A percentile compares a stretch with the other conserved stretches of the same genome.
phyloP scores from a whole-genome alignment of 1,139 yeast genomes.

The Suhomyces bribrorum region DNA sequence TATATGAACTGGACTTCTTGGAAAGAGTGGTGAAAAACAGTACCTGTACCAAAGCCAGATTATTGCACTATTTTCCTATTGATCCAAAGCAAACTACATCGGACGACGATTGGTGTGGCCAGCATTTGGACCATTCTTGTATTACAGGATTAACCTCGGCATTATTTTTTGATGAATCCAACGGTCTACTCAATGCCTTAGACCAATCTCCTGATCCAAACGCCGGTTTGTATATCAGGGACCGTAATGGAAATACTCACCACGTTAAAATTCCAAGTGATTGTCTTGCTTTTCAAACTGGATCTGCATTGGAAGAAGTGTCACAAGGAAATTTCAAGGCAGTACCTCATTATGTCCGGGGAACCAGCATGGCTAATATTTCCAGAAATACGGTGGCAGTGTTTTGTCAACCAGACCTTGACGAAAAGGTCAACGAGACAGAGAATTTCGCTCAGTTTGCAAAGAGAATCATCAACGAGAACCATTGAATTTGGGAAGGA shows the following conservation, averaged over 20 bases:
- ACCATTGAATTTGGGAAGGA: too few relatives aligned
- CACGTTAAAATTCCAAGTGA: constrained; percentile 58
- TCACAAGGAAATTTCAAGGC: constrained; percentile 56
- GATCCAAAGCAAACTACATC: constrained; percentile 5
- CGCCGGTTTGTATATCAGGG: constrained; percentile 56
- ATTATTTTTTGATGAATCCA: constrained; percentile 46
- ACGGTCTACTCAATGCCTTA: constrained; percentile 23
- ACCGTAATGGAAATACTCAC: constrained; percentile 46
- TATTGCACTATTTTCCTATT: constrained; percentile 54
- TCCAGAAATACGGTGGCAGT: constrained; percentile 64
- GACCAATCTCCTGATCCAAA: constrained; percentile 43
- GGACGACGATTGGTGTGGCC: constrained; percentile 61
- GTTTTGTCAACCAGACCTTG: constrained; percentile 62
- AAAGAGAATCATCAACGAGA: constrained; percentile 33
- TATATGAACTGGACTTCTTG: constrained; percentile 40
- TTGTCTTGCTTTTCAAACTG: constrained; percentile 65
- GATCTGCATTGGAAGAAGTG: constrained; percentile 58
- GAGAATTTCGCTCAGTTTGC: constrained; percentile 56
- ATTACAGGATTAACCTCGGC: constrained; percentile 64
- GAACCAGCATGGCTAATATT: constrained; percentile 35
- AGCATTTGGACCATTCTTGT: constrained; percentile 64
- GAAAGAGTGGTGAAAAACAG: constrained; percentile 49
- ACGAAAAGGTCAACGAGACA: constrained; percentile 44
- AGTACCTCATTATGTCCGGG: constrained; percentile 61
- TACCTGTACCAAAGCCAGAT: constrained; percentile 60